These are phyloP conservation scores for Aphanomyces cochlioides DNA, from an alignment of 352 stramenopile genomes.

Conservation along the genomic window DNA sequence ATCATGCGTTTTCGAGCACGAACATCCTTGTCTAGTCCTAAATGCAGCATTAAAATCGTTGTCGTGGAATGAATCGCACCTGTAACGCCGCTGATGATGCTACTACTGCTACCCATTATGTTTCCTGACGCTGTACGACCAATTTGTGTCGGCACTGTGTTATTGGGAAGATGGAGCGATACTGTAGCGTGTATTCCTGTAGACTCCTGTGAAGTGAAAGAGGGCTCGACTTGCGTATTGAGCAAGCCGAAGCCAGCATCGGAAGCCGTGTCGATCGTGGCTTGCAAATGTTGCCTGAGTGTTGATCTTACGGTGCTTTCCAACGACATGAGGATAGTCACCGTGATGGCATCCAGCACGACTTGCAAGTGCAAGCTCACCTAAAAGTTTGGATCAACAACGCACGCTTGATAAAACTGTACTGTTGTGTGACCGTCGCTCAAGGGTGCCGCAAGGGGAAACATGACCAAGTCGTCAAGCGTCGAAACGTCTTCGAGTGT, in stretches of 20 bases:
- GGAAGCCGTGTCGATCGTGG: slow-evolving; percentile 17
- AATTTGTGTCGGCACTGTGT: not conserved
- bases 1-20: slow-evolving; percentile 52
- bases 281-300: slow-evolving; percentile 44
- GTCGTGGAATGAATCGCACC: no score
- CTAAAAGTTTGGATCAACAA: not conserved
- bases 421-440: slow-evolving; percentile 60
- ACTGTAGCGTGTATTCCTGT: not conserved
- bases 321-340: slow-evolving; percentile 79
- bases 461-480: slow-evolving; percentile 73
- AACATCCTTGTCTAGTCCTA: slow-evolving; percentile 36
- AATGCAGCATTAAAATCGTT: not conserved
- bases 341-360: slow-evolving; percentile 73
- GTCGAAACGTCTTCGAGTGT: slow-evolving; percentile 54
- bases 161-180: not conserved
- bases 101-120: not conserved
- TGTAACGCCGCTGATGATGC: not conserved
- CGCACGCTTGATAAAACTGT: not conserved
- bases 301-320: slow-evolving; percentile 67
- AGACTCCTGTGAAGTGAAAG: not conserved
- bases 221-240: slow-evolving; percentile 70
- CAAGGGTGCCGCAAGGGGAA: slow-evolving; percentile 70
- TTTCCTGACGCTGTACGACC: not conserved
- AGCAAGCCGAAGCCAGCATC: slow-evolving; percentile 53
- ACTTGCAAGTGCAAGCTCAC: slow-evolving; percentile 74